Evolutionary conservation across 2,329 filamentous ascomycete genomes (phyloP), one percentile per base, ranked within the genome.

Genomic region (Colletotrichum sp.): DNA sequence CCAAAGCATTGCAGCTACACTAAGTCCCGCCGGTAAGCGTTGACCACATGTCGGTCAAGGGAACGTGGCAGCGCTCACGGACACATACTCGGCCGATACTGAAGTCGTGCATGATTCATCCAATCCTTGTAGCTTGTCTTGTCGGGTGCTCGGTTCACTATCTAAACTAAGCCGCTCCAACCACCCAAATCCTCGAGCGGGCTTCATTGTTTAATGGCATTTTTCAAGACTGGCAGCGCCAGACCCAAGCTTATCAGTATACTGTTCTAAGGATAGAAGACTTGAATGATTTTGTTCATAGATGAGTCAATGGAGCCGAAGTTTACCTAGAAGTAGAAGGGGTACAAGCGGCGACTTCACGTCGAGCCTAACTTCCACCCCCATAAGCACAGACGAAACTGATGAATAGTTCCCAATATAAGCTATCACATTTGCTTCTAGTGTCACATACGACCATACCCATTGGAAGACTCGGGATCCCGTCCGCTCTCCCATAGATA

Each of bases 401-500:
- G 39, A 44, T 44, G 16, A n/a, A 10, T 1, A n/a, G 18, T 18
- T 10, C 39, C 18, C 39, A 44, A n/a, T 44, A 44, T 44, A 44
- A n/a, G 1, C 5, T n/a, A 9, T 10, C 16, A 9, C 10, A 6
- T 3, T n/a, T 44, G 1, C 0, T 0, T 4, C 2, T 1, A 8
- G 1, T 0, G 3, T 9, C 5, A 44, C 18, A 44, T 44, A 44
- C 39, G 39, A 44, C 39, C 39, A n/a, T n/a, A n/a, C 39, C 39
- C 5, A 44, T 44, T 44, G 39, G 9, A 44, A n/a, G n/a, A n/a
- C 39, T 44, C 18, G 18, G 39, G 39, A 44, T 44, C 39, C 39
- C 39, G 18, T 44, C 16, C 39, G 39, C 36, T 39, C 36, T 39
- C 36, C 36, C 7, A 18, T 39, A 39, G 15, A 39, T 39, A 39